Evolutionary conservation across 2,329 filamentous ascomycete genomes (phyloP).

Genomic region (Colletotrichum trifolii): DNA sequence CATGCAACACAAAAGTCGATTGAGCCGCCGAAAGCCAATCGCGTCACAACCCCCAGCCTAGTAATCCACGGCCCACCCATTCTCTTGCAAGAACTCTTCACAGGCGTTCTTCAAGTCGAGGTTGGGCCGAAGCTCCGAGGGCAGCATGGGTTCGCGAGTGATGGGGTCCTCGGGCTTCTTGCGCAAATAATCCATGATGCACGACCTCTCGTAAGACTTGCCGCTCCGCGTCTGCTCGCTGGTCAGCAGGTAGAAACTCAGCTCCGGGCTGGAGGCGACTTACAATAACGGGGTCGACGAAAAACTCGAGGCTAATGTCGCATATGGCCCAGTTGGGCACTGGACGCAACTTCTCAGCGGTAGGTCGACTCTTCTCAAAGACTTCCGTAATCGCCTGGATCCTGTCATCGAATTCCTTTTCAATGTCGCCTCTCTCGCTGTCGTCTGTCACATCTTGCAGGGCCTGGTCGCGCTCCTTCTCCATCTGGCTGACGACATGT

Average conservation of each 20-base stretch:
- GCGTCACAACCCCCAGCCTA: slow-evolving; percentile 48
- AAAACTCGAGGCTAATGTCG: slow-evolving; percentile 78
- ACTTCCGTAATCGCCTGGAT: slow-evolving; percentile 55
- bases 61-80: slow-evolving; percentile 95
- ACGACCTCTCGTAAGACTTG: slow-evolving; percentile 88
- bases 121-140: slow-evolving; percentile 82
- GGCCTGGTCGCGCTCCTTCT: slow-evolving; percentile 56
- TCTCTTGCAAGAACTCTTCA: slow-evolving; percentile 84
- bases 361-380: slow-evolving; percentile 63
- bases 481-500: slow-evolving; percentile 66
- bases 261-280: slow-evolving; percentile 40
- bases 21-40: no score
- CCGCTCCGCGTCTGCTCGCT: slow-evolving; percentile 78
- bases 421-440: slow-evolving; percentile 60
- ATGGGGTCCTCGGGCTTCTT: slow-evolving; percentile 82
- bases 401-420: slow-evolving; percentile 60
- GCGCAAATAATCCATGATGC: slow-evolving; percentile 87
- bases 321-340: slow-evolving; percentile 83
- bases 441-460: slow-evolving; percentile 54
- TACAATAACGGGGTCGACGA: slow-evolving; percentile 76
- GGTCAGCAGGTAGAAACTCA: slow-evolving; percentile 24
- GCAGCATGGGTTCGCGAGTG: slow-evolving; percentile 78
- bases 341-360: slow-evolving; percentile 60
- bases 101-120: slow-evolving; percentile 84
- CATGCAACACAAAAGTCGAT: slow-evolving; percentile 19